Evolutionary conservation across 2,329 filamentous ascomycete species (phyloP).

Genomic region (Alternaria ventricosa): DNA sequence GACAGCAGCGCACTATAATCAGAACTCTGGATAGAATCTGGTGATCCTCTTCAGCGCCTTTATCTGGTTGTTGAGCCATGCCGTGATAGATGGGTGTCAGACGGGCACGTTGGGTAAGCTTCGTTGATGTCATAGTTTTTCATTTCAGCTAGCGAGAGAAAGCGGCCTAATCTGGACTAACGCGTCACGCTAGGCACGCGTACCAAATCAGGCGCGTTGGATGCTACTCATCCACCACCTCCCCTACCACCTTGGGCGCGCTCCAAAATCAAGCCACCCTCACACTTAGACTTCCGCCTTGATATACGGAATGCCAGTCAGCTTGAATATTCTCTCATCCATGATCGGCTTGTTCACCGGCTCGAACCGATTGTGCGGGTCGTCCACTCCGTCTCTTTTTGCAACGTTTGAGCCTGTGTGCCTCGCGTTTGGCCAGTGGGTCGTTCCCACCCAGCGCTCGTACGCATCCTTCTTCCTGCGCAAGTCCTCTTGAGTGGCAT

Average conservation of each 20-base stretch:
- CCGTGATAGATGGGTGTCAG: neutral
- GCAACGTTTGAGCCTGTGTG: conserved; percentile 43
- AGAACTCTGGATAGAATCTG: neutral
- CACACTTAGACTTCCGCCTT: neutral
- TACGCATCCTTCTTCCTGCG: conserved; percentile 36
- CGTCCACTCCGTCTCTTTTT: conserved; percentile 38
- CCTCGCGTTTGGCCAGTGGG: conserved; percentile 46
- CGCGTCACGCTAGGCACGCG: neutral
- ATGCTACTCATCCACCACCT: neutral
- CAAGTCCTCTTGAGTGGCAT: conserved; percentile 44
- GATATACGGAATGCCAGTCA: conserved; percentile 58
- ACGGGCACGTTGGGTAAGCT: neutral
- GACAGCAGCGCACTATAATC: neutral
- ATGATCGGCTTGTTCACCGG: conserved; percentile 52
- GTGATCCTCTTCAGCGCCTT: neutral
- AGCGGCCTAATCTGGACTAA: neutral
- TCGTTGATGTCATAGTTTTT: neutral
- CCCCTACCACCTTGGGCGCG: neutral
- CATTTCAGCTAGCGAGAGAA: neutral
- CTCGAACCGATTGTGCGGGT: conserved; percentile 46
- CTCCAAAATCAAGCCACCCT: neutral
- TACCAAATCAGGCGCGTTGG: neutral
- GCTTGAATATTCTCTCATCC: conserved; percentile 52
- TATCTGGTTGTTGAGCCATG: neutral
- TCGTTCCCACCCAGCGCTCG: conserved; percentile 32